Conservation (phyloP, 176 grass and related monocot genomes). For the Oryza glumipatula region DNA sequence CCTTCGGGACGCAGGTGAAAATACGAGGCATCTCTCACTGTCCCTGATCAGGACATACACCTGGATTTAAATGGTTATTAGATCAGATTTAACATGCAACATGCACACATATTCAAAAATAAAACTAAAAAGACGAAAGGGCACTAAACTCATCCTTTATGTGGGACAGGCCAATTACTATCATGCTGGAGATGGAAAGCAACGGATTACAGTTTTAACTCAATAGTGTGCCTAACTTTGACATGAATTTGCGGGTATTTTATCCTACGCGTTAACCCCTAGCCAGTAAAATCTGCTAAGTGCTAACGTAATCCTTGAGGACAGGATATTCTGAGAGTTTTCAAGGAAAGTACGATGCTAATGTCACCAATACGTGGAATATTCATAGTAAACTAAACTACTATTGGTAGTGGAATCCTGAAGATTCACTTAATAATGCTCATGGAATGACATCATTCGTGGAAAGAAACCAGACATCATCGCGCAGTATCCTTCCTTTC, state of each 20-base stretch:
- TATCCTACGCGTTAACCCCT: slow-evolving; percentile 4
- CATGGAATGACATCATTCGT: slow-evolving; percentile 33
- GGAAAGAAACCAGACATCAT: slow-evolving; percentile 2
- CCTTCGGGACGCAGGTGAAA: neutral
- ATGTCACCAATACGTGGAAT: neutral
- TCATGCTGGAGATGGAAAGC: neutral
- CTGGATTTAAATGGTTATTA: no score
- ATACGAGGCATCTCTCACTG: neutral
- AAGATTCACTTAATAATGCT: slow-evolving; percentile 2
- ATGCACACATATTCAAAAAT: neutral
- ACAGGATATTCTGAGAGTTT: neutral
- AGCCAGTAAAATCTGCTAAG: neutral
- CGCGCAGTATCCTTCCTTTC: neutral
- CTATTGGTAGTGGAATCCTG: no score
- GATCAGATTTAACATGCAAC: neutral
- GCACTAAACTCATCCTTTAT: neutral
- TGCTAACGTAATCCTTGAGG: neutral
- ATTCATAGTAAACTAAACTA: neutral
- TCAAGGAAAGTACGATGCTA: neutral
- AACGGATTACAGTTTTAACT: neutral
- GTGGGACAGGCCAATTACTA: neutral
- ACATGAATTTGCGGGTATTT: slow-evolving; percentile 14
- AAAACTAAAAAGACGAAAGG: neutral
- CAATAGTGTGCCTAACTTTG: slow-evolving; percentile 15
- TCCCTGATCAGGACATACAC: neutral